Percentiles rank a stretch among this genome's conserved stretches.
phyloP scores from a whole-genome alignment of 139 green algal species.

The Haematococcus lacustris region DNA sequence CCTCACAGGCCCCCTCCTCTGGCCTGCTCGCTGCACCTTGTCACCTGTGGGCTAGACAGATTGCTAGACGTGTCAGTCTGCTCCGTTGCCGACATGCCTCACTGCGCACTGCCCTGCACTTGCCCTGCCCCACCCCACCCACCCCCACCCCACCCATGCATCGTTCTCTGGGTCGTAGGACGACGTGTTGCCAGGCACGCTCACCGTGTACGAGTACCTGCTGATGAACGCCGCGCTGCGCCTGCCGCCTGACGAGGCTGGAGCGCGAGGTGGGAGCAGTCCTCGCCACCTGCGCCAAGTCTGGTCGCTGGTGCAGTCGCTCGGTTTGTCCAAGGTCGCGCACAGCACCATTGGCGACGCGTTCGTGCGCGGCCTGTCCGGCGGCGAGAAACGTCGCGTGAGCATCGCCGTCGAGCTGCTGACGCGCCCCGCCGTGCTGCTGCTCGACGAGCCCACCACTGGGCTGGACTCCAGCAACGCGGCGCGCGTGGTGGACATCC shows the following conservation, averaged over 20 bases:
- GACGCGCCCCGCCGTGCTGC: slow-evolving; percentile 52
- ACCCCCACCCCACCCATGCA: no score
- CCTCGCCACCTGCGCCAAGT: no score
- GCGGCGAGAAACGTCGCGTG: slow-evolving; percentile 58
- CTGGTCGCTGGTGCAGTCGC: slow-evolving; percentile 30
- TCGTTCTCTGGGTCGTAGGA: slow-evolving; percentile 38
- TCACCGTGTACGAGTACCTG: slow-evolving; percentile 60
- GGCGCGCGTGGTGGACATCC: slow-evolving; percentile 57
- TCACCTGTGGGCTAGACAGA: no score
- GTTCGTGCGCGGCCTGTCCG: slow-evolving; percentile 45
- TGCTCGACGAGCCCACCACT: slow-evolving; percentile 80
- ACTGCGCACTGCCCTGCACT: no score
- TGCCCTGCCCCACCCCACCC: no score
- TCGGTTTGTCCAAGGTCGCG: slow-evolving; percentile 48
- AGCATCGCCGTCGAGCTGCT: slow-evolving; percentile 62
- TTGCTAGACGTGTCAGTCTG: no score
- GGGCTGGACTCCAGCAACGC: slow-evolving; percentile 58
- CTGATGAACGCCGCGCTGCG: slow-evolving; percentile 42
- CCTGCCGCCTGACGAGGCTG: slow-evolving; percentile 19
- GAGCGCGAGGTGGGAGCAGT: no score
- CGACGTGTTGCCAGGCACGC: slow-evolving; percentile 54
- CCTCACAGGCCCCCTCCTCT: no score
- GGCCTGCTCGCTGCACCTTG: no score
- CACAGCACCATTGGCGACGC: slow-evolving; percentile 47
- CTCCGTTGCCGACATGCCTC: no score